Conservation (phyloP, 23 red algal species). For the Cyanidium caldarium region DNA sequence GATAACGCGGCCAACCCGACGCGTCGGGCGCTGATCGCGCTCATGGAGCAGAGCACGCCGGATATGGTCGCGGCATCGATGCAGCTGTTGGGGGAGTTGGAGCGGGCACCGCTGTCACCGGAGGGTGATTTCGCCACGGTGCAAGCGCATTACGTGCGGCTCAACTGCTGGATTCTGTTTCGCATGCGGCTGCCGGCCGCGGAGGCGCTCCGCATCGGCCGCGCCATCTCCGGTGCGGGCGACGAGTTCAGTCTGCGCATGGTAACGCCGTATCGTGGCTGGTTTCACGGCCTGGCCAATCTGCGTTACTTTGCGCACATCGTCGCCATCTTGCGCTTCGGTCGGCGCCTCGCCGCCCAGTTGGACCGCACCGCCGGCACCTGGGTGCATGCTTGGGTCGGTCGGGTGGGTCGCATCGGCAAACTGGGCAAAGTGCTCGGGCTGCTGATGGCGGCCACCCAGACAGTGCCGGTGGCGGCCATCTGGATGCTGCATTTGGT, state of each 20-base stretch:
- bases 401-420: conserved; percentile 55
- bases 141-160: conserved; percentile 9
- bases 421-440: conserved; percentile 90
- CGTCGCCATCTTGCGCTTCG: conserved; percentile 37
- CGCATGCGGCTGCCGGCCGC: not conserved
- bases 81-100: not conserved
- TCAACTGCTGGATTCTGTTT: conserved; percentile 75
- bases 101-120: not conserved
- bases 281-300: conserved; percentile 27
- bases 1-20: conserved; percentile 21
- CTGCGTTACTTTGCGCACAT: conserved; percentile 43
- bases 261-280: conserved; percentile 54
- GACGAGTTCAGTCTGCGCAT: conserved; percentile 72
- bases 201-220: conserved; percentile 6
- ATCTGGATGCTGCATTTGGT: conserved; percentile 69
- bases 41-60: conserved; percentile 16
- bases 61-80: not conserved
- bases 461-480: conserved; percentile 71
- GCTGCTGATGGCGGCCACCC: conserved; percentile 83
- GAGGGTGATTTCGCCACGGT: conserved; percentile 2
- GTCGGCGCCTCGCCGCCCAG: conserved; percentile 24
- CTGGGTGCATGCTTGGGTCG: conserved; percentile 93
- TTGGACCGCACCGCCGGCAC: conserved; percentile 21
- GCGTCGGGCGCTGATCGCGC: conserved; percentile 31
- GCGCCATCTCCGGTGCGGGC: conserved; percentile 47